Percentiles rank a stretch among this genome's conserved stretches.
phyloP scores from a whole-genome alignment of 768 basidiomycete genomes.

The Calocybe gangraenosa region DNA sequence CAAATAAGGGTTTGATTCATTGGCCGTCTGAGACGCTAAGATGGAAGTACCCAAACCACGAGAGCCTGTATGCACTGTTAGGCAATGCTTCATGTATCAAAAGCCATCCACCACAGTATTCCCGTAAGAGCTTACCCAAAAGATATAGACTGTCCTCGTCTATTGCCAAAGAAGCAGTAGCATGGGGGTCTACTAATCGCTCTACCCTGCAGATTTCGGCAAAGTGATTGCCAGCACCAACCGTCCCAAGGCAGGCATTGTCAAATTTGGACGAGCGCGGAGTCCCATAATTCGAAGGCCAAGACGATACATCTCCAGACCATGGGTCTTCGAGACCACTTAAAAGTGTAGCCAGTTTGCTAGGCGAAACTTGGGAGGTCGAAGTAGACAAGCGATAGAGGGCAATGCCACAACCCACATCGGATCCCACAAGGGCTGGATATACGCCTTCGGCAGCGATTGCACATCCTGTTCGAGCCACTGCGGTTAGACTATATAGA shows the following conservation, averaged over 20 bases:
- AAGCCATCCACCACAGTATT: neutral
- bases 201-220: slow-evolving; percentile 32
- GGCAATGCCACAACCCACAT: slow-evolving; percentile 35
- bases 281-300: slow-evolving; percentile 30
- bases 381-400: slow-evolving; percentile 27
- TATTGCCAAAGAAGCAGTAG: slow-evolving; percentile 20
- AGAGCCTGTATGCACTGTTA: slow-evolving; percentile 33
- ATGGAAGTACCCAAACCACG: slow-evolving; percentile 31
- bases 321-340: slow-evolving; percentile 33
- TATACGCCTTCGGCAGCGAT: slow-evolving; percentile 32
- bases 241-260: slow-evolving; percentile 26
- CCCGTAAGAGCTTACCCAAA: slow-evolving; percentile 17
- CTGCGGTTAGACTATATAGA: neutral
- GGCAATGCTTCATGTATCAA: neutral
- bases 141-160: slow-evolving; percentile 24
- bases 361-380: slow-evolving; percentile 21
- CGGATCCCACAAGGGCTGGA: slow-evolving; percentile 35
- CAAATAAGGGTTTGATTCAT: slow-evolving; percentile 32
- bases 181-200: slow-evolving; percentile 23
- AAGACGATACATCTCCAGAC: slow-evolving; percentile 27
- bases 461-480: slow-evolving; percentile 22
- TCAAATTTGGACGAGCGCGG: slow-evolving; percentile 25
- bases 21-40: slow-evolving; percentile 23
- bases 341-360: slow-evolving; percentile 26
- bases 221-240: slow-evolving; percentile 36